A percentile compares a stretch with the other conserved stretches of the same genome.
Evolutionary conservation across 1,284 basidiomycete species (phyloP).

Genomic region (Marasmius tenuissimus): DNA sequence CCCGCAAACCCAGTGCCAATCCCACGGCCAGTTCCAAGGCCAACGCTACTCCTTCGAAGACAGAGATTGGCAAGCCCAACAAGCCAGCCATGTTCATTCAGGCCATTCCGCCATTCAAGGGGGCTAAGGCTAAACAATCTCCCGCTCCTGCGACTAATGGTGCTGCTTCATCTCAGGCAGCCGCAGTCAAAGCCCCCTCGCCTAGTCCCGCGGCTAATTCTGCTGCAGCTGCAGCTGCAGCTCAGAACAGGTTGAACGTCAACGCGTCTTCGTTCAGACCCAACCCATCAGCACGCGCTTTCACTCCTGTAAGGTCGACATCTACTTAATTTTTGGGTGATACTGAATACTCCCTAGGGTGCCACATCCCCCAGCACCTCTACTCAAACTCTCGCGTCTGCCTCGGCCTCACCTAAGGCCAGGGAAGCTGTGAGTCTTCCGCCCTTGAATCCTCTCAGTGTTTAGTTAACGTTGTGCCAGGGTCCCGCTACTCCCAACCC

Average conservation of each 20-base stretch:
- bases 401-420: slow-evolving; percentile 60
- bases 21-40: slow-evolving; percentile 29
- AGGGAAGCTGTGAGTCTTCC: slow-evolving; percentile 48
- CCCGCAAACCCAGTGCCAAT: slow-evolving; percentile 12
- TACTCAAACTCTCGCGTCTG: slow-evolving; percentile 34
- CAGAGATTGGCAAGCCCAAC: slow-evolving; percentile 32
- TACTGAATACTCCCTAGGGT: slow-evolving; percentile 34
- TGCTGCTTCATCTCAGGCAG: slow-evolving; percentile 21
- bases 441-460: not conserved
- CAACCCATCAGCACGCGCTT: slow-evolving; percentile 76
- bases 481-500: slow-evolving; percentile 59
- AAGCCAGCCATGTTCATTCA: slow-evolving; percentile 75
- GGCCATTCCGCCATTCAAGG: slow-evolving; percentile 90
- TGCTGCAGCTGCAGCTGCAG: slow-evolving; percentile 40
- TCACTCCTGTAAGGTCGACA: slow-evolving; percentile 59
- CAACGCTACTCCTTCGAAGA: slow-evolving; percentile 35
- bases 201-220: slow-evolving; percentile 34
- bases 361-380: slow-evolving; percentile 41
- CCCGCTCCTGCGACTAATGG: slow-evolving; percentile 27
- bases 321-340: slow-evolving; percentile 8
- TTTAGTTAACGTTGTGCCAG: slow-evolving; percentile 17
- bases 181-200: slow-evolving; percentile 22
- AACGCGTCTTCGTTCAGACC: slow-evolving; percentile 82
- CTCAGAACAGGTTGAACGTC: slow-evolving; percentile 60
- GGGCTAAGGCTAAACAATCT: slow-evolving; percentile 34